Base-by-base conservation (phyloP, 176 grass and related monocot genomes). In the Musa itinerans region DNA sequence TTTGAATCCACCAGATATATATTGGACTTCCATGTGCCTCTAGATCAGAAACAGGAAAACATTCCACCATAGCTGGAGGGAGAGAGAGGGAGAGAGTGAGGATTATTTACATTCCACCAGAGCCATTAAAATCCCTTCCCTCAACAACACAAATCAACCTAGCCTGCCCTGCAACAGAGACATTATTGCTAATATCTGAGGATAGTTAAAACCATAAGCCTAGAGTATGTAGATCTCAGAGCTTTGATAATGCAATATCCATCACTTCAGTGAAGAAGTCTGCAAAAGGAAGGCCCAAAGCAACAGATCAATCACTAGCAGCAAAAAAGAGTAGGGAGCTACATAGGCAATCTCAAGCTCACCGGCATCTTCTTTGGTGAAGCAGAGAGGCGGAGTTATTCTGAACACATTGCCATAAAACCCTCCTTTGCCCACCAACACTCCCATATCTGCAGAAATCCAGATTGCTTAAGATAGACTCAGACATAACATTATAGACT, bases 331-430 rank as follows among this genome's bases (percentile, higher is more conserved):
- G 14, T 10, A 20, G 16, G 24, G 11, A 43, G 16, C 3, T 13
- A 50, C 49, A 19, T 0, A 2, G 8, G 22, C 49, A 26, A 0
- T 13, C 16, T 20, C 49, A 2, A 68, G 13, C 53, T 25, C 79
- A 93, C 95, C 95, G 11, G 95, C 86, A 77, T 99, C 95, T 75
- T 99, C 86, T 76, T 89, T 94, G 74, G 85, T 92, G 88, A 99
- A 94, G 76, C 95, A 99, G 0, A 99, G 81, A 19, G 95, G 88
- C 48, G 95, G 95, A 54, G 95, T 94, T 70, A 99, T 87, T 90
- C 95, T 89, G 86, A 94, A 99, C 21, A 99, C 95, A 86, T 99
- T 99, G 9, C 91, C 95, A 58, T 94, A 84, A n/a, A 94, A 92
- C 0, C 95, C 95, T 20, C 95, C 95, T 81, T 99, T 99, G 13